Conservation (phyloP, 306 rosid genomes). For the Astragalus glycyphyllos region DNA sequence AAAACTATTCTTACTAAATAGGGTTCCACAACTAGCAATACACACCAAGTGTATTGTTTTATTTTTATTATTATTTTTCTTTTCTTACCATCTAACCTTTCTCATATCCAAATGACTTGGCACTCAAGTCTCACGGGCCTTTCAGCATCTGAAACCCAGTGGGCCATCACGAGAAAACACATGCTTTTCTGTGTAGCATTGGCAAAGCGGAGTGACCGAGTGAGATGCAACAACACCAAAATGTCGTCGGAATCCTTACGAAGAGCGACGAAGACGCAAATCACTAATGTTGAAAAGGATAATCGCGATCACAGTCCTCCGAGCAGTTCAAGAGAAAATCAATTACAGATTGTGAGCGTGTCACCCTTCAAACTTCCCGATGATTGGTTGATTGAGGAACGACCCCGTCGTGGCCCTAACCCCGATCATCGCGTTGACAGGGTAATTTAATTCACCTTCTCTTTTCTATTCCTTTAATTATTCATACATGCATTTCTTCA, state of each 20-base stretch:
- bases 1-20: no score
- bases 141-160: no score
- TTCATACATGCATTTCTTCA: slow-evolving; percentile 36
- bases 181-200: no score
- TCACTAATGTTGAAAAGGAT: neutral
- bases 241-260: neutral
- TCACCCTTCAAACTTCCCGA: slow-evolving; percentile 51
- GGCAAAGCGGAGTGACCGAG: no score
- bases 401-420: slow-evolving; percentile 39
- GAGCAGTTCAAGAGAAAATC: neutral
- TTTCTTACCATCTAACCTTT: no score
- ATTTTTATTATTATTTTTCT: no score
- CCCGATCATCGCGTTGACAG: slow-evolving; percentile 40
- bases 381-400: slow-evolving; percentile 57
- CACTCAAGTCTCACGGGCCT: no score
- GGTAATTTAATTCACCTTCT: slow-evolving; percentile 33
- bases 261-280: neutral
- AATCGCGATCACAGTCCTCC: neutral
- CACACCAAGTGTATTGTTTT: no score
- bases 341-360: slow-evolving; percentile 30
- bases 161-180: no score
- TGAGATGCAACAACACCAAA: no score
- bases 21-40: no score
- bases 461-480: neutral
- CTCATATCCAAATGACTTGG: no score